Percentiles rank a stretch among this genome's conserved stretches.
phyloP scores from a whole-genome alignment of 768 basidiomycete species.

The Leccinellum rugosiceps region DNA sequence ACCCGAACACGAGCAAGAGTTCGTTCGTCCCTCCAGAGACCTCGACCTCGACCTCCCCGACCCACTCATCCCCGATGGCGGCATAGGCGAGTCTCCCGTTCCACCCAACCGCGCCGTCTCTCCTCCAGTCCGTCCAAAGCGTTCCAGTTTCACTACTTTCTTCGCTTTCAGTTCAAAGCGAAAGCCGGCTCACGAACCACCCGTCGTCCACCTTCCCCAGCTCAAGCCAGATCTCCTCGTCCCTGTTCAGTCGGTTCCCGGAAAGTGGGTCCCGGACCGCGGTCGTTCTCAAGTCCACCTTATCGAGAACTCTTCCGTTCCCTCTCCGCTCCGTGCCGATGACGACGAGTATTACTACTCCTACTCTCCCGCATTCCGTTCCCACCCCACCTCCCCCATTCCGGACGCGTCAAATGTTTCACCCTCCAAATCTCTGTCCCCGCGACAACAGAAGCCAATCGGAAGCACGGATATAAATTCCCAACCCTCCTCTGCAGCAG shows the following conservation, averaged over 20 bases:
- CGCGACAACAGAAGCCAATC: constrained; percentile 12
- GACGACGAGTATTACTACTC: constrained; percentile 52
- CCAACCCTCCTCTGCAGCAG: constrained; percentile 11
- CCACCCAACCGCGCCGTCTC: constrained; percentile 20
- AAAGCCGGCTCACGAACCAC: constrained; percentile 17
- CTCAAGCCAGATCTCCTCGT: constrained; percentile 8
- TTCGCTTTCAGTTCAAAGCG: constrained; percentile 29
- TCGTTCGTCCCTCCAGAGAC: constrained; percentile 24
- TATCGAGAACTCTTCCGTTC: constrained; percentile 10
- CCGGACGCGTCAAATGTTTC: constrained; percentile 11
- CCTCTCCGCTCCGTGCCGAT: constrained; percentile 25
- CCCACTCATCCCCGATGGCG: constrained; percentile 47
- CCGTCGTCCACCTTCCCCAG: constrained; percentile 15
- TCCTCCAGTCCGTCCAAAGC: constrained; percentile 29
- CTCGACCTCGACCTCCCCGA: no score
- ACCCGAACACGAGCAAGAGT: constrained; percentile 30
- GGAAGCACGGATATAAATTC: constrained; percentile 13
- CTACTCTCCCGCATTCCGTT: constrained; percentile 35
- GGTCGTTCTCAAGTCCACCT: constrained; percentile 7
- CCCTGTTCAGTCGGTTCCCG: constrained; percentile 11
- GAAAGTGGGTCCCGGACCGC: constrained; percentile 16
- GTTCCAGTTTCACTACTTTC: constrained; percentile 40
- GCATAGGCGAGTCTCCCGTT: constrained; percentile 64
- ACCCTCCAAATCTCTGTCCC: constrained; percentile 15
- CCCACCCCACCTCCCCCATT: constrained; percentile 10